Percentiles rank a stretch among this genome's conserved stretches.
Evolutionary conservation across 805 yeast genomes (phyloP).

Genomic region (Lachancea sp.): DNA sequence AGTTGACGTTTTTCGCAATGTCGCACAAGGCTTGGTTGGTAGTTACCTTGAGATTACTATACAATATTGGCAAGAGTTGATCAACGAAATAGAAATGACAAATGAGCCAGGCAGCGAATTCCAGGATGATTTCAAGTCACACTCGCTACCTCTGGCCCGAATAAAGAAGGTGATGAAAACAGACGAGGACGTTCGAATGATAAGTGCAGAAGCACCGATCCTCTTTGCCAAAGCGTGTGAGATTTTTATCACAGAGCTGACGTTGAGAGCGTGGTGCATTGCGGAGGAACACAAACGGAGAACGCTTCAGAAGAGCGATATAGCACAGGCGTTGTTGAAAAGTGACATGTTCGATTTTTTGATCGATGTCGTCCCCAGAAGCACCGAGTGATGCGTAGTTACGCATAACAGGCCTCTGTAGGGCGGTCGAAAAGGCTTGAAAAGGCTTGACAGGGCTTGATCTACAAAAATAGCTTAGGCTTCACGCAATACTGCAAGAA

Average conservation of each 20-base stretch:
- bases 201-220: slow-evolving; percentile 96
- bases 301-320: slow-evolving; percentile 88
- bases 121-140: slow-evolving; percentile 87
- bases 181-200: slow-evolving; percentile 95
- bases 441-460: no score
- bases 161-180: slow-evolving; percentile 97
- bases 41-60: slow-evolving; percentile 81
- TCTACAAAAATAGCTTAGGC: no score
- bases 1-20: slow-evolving; percentile 68
- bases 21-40: slow-evolving; percentile 86
- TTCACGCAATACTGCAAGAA: no score
- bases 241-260: slow-evolving; percentile 89
- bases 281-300: slow-evolving; percentile 95
- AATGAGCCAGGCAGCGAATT: slow-evolving; percentile 52
- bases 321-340: slow-evolving; percentile 90
- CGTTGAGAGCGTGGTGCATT: slow-evolving; percentile 99
- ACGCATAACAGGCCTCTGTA: no score
- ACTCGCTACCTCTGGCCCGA: slow-evolving; percentile 91
- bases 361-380: slow-evolving; percentile 93
- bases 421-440: no score
- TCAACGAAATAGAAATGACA: slow-evolving; percentile 56
- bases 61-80: slow-evolving; percentile 96
- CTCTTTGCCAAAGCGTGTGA: slow-evolving; percentile 97
- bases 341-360: slow-evolving; percentile 96
- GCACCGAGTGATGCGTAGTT: slow-evolving; percentile 39